Evolutionary conservation across 176 grass and related monocot species (phyloP).

Genomic region (Echinochloa phyllopogon): DNA sequence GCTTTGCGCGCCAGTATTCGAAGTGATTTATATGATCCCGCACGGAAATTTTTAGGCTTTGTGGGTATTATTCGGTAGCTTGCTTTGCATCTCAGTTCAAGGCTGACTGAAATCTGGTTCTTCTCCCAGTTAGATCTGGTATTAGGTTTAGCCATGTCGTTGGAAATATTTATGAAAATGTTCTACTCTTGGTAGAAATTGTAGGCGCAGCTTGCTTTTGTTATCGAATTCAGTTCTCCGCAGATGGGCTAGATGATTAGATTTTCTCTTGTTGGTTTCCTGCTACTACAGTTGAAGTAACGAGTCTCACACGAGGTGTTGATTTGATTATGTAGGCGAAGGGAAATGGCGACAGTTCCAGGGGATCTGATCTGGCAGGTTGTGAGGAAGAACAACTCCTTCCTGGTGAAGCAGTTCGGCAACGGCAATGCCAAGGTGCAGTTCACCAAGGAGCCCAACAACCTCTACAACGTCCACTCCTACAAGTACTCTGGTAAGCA

Average conservation of each 20-base stretch:
- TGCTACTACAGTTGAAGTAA: background rate
- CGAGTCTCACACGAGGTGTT: background rate
- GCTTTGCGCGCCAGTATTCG: background rate
- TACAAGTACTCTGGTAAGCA: conserved; percentile 84
- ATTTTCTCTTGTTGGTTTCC: background rate
- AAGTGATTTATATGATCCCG: background rate
- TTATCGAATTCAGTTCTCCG: background rate
- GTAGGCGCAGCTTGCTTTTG: background rate
- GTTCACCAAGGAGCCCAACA: conserved; percentile 96
- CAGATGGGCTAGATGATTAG: background rate
- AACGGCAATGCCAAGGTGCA: conserved; percentile 86
- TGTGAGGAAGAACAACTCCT: conserved; percentile 92
- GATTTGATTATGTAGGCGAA: conserved; percentile 20
- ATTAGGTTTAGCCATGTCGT: background rate
- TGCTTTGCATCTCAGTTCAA: background rate
- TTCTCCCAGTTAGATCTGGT: background rate
- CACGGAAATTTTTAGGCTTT: background rate
- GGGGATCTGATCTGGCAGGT: conserved; percentile 91
- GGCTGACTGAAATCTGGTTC: background rate
- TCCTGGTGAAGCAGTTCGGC: conserved; percentile 87
- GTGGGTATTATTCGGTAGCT: background rate
- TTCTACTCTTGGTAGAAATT: background rate
- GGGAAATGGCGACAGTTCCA: conserved; percentile 68
- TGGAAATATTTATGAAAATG: background rate
- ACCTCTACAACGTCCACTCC: conserved; percentile 88